These are phyloP conservation scores for Alnus glutinosa DNA, from an alignment of 306 rosid genomes.

Conservation along the genomic window DNA sequence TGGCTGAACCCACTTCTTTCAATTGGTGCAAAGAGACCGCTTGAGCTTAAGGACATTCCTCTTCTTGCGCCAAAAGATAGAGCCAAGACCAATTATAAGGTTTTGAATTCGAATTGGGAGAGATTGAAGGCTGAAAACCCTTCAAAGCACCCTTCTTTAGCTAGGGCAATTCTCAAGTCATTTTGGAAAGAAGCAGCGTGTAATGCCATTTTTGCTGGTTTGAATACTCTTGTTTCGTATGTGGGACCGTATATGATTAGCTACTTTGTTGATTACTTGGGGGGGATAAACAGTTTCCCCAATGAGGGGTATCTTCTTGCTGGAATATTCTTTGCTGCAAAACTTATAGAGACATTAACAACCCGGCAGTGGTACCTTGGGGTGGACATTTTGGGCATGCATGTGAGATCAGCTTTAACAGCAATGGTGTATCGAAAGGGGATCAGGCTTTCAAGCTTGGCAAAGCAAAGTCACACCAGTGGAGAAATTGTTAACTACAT, in stretches of 20 bases:
- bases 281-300: constrained; percentile 75
- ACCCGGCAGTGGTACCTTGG: constrained; percentile 98
- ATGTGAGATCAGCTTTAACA: constrained; percentile 88
- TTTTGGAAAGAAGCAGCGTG: constrained; percentile 97
- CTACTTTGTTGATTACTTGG: constrained; percentile 93
- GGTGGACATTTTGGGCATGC: constrained; percentile 99
- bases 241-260: constrained; percentile 97
- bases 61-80: constrained; percentile 86
- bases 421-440: constrained; percentile 96
- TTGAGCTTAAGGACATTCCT: constrained; percentile 97
- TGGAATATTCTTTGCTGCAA: constrained; percentile 80
- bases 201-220: constrained; percentile 91
- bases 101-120: constrained; percentile 88
- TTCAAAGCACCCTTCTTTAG: constrained; percentile 70
- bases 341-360: constrained; percentile 89
- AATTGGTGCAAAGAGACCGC: constrained; percentile 81
- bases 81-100: constrained; percentile 75
- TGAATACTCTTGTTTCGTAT: constrained; percentile 88
- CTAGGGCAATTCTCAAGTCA: constrained; percentile 87
- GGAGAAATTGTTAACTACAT: constrained; percentile 97
- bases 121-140: constrained; percentile 70
- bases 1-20: constrained; percentile 90
- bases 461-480: constrained; percentile 95
- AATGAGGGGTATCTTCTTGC: constrained; percentile 92
- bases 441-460: constrained; percentile 82